phyloP scores from a whole-genome alignment of 208 protist species.

The Porcisia hertigi region DNA sequence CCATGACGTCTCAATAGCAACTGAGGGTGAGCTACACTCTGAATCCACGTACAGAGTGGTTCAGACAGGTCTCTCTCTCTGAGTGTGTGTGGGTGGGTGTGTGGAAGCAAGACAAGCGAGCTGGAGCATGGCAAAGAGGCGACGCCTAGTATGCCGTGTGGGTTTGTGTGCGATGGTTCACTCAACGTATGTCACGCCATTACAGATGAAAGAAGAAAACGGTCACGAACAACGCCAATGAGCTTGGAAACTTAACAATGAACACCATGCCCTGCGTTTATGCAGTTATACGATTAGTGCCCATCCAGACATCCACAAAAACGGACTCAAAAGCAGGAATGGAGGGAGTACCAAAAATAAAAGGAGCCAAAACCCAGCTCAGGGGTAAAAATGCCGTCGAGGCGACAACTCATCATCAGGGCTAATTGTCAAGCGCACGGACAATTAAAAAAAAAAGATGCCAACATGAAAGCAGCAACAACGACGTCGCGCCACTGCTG shows the following conservation, averaged over 20 bases:
- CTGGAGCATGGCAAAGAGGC: neutral
- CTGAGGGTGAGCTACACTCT: neutral
- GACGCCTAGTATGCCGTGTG: neutral
- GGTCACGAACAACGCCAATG: neutral
- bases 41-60: no score
- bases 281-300: constrained; percentile 6
- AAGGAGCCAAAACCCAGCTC: neutral
- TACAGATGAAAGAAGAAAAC: neutral
- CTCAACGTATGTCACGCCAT: neutral
- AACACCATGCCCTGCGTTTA: neutral
- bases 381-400: neutral
- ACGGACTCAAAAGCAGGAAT: neutral
- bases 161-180: neutral
- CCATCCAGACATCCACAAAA: neutral
- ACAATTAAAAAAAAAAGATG: neutral
- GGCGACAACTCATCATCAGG: neutral
- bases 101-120: neutral
- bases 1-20: neutral
- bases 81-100: no score
- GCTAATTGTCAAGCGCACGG: neutral
- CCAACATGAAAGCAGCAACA: neutral
- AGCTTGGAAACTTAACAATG: neutral
- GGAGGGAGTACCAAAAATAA: neutral
- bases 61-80: neutral
- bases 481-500: no score